A percentile compares a stretch with the other conserved stretches of the same genome.
Evolutionary conservation across 495 filamentous ascomycete species (phyloP).

Genomic region (Delitschia confertaspora): DNA sequence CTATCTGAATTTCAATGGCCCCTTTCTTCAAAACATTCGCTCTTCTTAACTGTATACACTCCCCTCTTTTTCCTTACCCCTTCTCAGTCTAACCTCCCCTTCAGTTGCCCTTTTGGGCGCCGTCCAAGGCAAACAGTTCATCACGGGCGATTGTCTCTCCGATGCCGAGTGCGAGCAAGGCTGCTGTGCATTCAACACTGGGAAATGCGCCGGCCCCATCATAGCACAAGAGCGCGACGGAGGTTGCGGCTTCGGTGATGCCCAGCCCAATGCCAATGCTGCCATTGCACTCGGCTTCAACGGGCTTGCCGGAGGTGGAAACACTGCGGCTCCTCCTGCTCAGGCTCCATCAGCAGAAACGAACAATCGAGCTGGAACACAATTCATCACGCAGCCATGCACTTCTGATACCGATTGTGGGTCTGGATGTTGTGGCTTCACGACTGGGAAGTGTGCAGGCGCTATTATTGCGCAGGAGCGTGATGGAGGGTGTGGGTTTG

Average conservation of each 20-base stretch:
- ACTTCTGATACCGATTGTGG: conserved; percentile 28
- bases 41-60: conserved; percentile 10
- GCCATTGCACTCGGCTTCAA: conserved; percentile 16
- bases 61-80: not conserved
- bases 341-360: conserved; percentile 1
- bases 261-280: conserved; percentile 30
- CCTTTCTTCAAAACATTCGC: conserved; percentile 16
- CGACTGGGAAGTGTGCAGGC: conserved; percentile 30
- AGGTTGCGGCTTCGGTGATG: conserved; percentile 32
- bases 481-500: conserved; percentile 36
- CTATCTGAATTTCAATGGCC: conserved; percentile 6
- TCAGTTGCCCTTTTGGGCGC: conserved; percentile 17
- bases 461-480: conserved; percentile 32
- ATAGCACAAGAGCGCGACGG: conserved; percentile 33
- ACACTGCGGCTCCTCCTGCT: conserved; percentile 1
- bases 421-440: conserved; percentile 27
- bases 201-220: conserved; percentile 30
- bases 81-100: not conserved
- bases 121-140: conserved; percentile 28
- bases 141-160: conserved; percentile 21
- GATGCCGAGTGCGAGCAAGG: conserved; percentile 27
- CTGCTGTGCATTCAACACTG: conserved; percentile 26
- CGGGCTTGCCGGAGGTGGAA: not conserved
- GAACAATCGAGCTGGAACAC: conserved; percentile 18
- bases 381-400: conserved; percentile 31